Percentiles rank a stretch among this genome's conserved stretches.
Evolutionary conservation across 192 early-diverging fungal species (phyloP).

Genomic region (Dispira simplex): DNA sequence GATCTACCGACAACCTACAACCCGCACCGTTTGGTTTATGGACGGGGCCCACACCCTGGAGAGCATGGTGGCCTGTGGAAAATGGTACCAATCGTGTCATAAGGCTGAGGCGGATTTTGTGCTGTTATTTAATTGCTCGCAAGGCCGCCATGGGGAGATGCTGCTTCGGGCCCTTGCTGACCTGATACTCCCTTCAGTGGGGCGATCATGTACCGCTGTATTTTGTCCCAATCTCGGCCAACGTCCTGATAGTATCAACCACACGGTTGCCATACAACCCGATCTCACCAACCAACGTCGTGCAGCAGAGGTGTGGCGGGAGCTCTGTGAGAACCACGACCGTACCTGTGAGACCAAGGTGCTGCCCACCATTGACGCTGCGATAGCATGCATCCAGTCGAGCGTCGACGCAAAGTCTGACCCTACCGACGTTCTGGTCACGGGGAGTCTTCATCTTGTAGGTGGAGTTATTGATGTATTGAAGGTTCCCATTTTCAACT

Average conservation of each 20-base stretch:
- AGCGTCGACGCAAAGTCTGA: conserved; percentile 13
- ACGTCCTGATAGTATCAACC: conserved; percentile 50
- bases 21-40: conserved; percentile 51
- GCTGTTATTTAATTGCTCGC: conserved; percentile 81
- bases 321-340: conserved; percentile 16
- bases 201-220: conserved; percentile 45
- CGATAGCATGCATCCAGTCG: conserved; percentile 35
- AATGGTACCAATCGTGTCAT: conserved; percentile 30
- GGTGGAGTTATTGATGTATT: conserved; percentile 61
- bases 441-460: conserved; percentile 85
- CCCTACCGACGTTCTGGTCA: conserved; percentile 54
- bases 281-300: conserved; percentile 43
- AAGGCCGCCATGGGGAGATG: conserved; percentile 42
- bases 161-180: conserved; percentile 54
- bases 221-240: conserved; percentile 67
- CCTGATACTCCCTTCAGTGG: conserved; percentile 14
- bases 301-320: conserved; percentile 37
- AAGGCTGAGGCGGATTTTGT: conserved; percentile 23
- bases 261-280: conserved; percentile 40
- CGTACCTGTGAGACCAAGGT: conserved; percentile 18
- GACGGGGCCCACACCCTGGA: conserved; percentile 95
- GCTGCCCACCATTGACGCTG: conserved; percentile 43
- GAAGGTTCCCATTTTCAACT: too few relatives aligned
- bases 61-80: conserved; percentile 46
- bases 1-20: conserved; percentile 29